Conservation (phyloP, 495 filamentous ascomycete species). For the Choiromyces venosus region DNA sequence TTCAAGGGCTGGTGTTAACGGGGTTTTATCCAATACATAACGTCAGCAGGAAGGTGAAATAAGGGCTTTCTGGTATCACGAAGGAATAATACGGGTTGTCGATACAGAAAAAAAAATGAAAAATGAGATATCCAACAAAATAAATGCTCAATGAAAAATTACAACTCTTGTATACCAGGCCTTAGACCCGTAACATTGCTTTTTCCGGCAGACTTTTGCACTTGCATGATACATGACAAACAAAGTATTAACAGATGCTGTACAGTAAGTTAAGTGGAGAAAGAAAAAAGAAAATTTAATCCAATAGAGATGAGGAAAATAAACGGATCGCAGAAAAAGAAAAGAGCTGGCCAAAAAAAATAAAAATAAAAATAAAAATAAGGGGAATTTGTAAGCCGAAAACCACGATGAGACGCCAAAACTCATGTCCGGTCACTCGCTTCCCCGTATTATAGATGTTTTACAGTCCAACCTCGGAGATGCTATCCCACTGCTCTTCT, state of each 20-base stretch:
- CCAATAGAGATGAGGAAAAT: background rate
- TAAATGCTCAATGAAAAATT: background rate
- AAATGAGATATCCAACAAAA: background rate
- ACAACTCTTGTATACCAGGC: background rate
- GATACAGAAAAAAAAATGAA: background rate
- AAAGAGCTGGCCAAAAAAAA: background rate
- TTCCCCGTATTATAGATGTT: background rate
- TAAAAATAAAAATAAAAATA: background rate
- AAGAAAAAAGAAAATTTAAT: background rate
- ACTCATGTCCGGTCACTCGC: background rate
- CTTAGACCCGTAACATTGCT: too few relatives aligned
- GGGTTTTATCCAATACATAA: background rate
- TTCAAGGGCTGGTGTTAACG: background rate
- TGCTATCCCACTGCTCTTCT: background rate
- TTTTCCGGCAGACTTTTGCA: too few relatives aligned
- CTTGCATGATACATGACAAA: too few relatives aligned
- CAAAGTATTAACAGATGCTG: too few relatives aligned
- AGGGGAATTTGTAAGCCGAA: background rate
- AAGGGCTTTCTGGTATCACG: background rate
- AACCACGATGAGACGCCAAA: background rate
- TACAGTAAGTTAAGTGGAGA: too few relatives aligned
- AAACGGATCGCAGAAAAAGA: background rate
- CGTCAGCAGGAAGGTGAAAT: background rate
- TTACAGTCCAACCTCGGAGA: background rate
- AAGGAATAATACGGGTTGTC: background rate